These are phyloP conservation scores for Echium plantagineum DNA, from an alignment of 257 asterid species.

Conservation along the genomic window DNA sequence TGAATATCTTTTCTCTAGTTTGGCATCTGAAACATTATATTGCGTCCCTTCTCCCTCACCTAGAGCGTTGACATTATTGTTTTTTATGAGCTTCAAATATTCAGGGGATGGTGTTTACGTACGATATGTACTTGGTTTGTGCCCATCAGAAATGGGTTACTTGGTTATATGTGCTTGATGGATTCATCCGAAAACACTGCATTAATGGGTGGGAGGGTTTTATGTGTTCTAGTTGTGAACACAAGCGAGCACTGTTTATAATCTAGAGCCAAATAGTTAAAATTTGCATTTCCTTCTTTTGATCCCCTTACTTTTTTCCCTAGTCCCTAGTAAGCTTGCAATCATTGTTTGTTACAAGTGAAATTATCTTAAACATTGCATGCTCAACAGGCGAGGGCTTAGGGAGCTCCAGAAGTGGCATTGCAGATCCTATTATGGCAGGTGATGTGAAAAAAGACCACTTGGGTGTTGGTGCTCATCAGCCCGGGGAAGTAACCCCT, in stretches of 20 bases:
- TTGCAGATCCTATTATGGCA: conserved; percentile 74
- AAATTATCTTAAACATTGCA: neutral
- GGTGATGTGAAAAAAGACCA: conserved; percentile 68
- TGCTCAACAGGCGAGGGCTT: conserved; percentile 67
- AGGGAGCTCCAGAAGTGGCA: conserved; percentile 82
- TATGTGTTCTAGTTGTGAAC: neutral
- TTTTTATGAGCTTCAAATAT: neutral
- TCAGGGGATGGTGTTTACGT: neutral
- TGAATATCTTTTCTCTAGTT: neutral
- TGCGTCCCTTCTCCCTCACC: neutral
- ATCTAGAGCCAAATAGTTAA: no score
- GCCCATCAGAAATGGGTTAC: neutral
- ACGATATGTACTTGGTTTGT: neutral
- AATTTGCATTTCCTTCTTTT: neutral
- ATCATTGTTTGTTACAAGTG: neutral
- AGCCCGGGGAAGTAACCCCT: conserved; percentile 81
- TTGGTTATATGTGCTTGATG: no score
- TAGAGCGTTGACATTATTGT: neutral
- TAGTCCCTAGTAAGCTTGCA: neutral
- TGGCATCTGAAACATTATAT: neutral
- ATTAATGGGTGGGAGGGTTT: no score
- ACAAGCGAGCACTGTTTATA: neutral
- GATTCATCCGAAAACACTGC: no score
- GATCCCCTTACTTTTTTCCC: neutral
- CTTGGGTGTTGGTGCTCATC: conserved; percentile 86